Base-by-base conservation (phyloP, 2,329 filamentous ascomycete genomes). In the Colletotrichum liriopes region DNA sequence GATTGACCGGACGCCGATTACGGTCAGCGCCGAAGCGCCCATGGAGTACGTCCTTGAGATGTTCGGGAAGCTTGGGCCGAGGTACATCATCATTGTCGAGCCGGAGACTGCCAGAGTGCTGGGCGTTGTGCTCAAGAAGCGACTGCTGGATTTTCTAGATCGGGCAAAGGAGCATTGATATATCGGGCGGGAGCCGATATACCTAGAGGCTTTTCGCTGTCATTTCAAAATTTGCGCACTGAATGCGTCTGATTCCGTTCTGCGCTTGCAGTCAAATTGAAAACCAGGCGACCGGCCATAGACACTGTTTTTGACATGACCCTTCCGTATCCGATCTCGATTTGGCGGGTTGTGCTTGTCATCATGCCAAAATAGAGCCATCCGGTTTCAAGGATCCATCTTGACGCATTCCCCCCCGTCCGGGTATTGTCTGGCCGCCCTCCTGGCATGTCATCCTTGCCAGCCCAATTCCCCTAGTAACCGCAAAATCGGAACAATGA, bases 1-100 rank as follows among this genome's bases (percentile, higher is more conserved):
- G 74, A 83, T 91, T 1, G 88, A 90, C 76, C 81, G 84, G 1
- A 89, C 86, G 20, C 88, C 88, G 1, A 73, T 90, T 68, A 85
- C 80, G 1, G 78, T 90, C 7, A 86, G 82, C 66, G 83, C 82
- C 1, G 83, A 84, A 55, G 87, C 88, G 54, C 88, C 88, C 12
- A 82, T 91, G 75, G 89, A 91, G 77, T 89, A 88, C 77, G 87
- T 84, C 0, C 86, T 90, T 1, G 89, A 90, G 78, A 87, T 91
- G 84, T 90, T 91, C 80, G 85, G 84, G 3, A 89, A 89, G 76
- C 75, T 91, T 52, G 89, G 88, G 0, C 73, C 90, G 74, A 79
- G 88, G 70, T 84, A 90, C 79, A 72, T 90, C 54, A 85, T 88
- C 76, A 79, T 90, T 7, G 82, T 86, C 2, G 86, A 88, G 73